phyloP scores from a whole-genome alignment of 805 yeast species.

The Myxozyma mucilagina region DNA sequence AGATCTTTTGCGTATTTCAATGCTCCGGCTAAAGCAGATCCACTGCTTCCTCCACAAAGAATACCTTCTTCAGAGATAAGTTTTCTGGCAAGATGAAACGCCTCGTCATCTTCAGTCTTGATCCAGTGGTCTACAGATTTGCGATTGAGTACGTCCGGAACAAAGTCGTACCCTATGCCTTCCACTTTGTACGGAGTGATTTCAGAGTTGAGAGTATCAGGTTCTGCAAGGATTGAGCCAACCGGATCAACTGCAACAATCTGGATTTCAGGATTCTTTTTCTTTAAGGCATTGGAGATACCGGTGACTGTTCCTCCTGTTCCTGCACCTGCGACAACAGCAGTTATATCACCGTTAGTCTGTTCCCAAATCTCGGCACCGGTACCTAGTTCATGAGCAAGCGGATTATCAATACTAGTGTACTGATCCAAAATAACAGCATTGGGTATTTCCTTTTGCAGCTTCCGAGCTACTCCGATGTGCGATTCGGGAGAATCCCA shows the following conservation, averaged over 20 bases:
- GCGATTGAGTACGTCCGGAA: slow-evolving; percentile 78
- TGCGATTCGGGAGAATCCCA: slow-evolving; percentile 92
- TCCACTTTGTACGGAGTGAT: slow-evolving; percentile 72
- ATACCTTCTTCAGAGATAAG: slow-evolving; percentile 83
- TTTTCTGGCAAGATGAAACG: slow-evolving; percentile 78
- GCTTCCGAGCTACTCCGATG: slow-evolving; percentile 79
- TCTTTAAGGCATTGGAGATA: slow-evolving; percentile 73
- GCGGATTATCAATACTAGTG: slow-evolving; percentile 73
- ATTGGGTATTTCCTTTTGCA: slow-evolving; percentile 81
- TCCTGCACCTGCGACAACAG: slow-evolving; percentile 88
- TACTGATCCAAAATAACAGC: slow-evolving; percentile 84
- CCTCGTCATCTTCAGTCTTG: slow-evolving; percentile 80
- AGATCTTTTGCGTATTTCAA: slow-evolving; percentile 66
- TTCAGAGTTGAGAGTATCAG: slow-evolving; percentile 64
- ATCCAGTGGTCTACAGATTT: slow-evolving; percentile 71
- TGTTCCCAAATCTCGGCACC: slow-evolving; percentile 86
- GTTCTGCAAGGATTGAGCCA: slow-evolving; percentile 81
- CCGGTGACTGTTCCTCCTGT: slow-evolving; percentile 92
- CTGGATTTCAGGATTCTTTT: slow-evolving; percentile 59
- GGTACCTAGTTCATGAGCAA: slow-evolving; percentile 81
- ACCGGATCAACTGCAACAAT: slow-evolving; percentile 83
- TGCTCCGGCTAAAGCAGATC: slow-evolving; percentile 79
- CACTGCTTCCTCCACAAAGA: slow-evolving; percentile 87
- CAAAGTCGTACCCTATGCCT: slow-evolving; percentile 88
- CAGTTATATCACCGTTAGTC: slow-evolving; percentile 67